Evolutionary conservation across 768 basidiomycete species (phyloP).

Genomic region (Agrocybe chaxingu): DNA sequence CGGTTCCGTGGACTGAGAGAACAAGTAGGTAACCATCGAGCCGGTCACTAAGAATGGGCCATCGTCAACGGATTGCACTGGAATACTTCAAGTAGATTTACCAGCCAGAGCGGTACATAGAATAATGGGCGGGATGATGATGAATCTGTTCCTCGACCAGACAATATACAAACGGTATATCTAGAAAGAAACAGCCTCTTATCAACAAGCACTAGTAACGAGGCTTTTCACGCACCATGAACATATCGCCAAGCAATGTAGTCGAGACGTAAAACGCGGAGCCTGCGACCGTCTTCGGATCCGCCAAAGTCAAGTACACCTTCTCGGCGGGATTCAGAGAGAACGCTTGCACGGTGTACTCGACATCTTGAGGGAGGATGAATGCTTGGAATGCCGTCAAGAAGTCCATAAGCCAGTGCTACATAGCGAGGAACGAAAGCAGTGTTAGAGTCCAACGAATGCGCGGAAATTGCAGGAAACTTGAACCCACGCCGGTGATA

Average conservation of each 20-base stretch:
- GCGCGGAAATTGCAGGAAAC: too few species aligned
- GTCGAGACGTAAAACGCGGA: slow-evolving; percentile 8
- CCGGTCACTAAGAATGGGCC: slow-evolving; percentile 7
- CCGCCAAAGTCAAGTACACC: slow-evolving; percentile 9
- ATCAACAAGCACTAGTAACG: not conserved
- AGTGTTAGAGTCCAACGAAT: too few species aligned
- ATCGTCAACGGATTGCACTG: not conserved
- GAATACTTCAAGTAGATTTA: not conserved
- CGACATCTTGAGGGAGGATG: slow-evolving; percentile 2
- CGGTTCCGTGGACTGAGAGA: slow-evolving; percentile 14
- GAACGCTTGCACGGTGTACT: slow-evolving; percentile 1
- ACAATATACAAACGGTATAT: slow-evolving; percentile 12
- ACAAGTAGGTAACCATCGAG: slow-evolving; percentile 16
- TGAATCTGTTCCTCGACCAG: slow-evolving; percentile 4
- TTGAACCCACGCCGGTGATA: slow-evolving; percentile 14
- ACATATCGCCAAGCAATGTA: slow-evolving; percentile 9
- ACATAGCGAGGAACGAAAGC: not conserved
- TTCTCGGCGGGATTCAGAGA: slow-evolving; percentile 7
- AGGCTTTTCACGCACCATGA: slow-evolving; percentile 8
- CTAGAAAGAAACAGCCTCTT: not conserved
- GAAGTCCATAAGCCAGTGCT: slow-evolving; percentile 14
- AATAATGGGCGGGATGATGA: slow-evolving; percentile 9
- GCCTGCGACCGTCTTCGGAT: slow-evolving; percentile 6
- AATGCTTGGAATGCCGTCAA: slow-evolving; percentile 9
- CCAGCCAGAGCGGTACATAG: slow-evolving; percentile 8